phyloP scores from a whole-genome alignment of 202 grass and related monocot genomes.

The Cymbopogon flexuosus region DNA sequence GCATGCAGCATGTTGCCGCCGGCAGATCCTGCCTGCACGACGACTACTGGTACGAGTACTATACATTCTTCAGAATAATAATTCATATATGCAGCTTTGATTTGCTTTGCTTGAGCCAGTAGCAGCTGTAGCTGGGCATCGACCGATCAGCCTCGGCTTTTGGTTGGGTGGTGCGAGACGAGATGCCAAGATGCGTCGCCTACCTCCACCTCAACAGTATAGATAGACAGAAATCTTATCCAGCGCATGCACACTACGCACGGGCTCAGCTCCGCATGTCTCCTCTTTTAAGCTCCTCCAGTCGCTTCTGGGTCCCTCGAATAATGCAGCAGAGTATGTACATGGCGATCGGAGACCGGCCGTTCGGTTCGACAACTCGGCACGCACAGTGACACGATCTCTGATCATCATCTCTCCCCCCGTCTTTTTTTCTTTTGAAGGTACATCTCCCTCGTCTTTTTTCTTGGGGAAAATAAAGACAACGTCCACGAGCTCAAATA shows the following conservation, averaged over 20 bases:
- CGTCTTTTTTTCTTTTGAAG: too few relatives aligned
- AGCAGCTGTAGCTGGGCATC: neutral
- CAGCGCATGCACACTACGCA: neutral
- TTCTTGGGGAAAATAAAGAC: too few relatives aligned
- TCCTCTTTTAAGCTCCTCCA: constrained; percentile 46
- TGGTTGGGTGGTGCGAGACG: neutral
- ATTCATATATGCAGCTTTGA: too few relatives aligned
- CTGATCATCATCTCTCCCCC: too few relatives aligned
- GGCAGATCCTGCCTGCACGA: neutral
- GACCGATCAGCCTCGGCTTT: neutral
- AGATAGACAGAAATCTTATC: constrained; percentile 10
- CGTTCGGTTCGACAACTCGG: neutral
- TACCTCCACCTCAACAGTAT: neutral
- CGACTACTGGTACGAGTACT: neutral
- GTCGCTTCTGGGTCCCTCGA: constrained; percentile 12
- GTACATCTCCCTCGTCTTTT: too few relatives aligned
- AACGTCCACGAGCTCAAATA: too few relatives aligned
- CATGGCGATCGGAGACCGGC: neutral
- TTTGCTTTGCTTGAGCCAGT: too few relatives aligned
- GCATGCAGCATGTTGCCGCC: neutral
- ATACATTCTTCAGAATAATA: neutral
- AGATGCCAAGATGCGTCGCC: constrained; percentile 18
- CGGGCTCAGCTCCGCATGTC: constrained; percentile 25
- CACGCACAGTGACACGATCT: neutral
- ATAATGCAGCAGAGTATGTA: neutral